Evolutionary conservation across 2,329 filamentous ascomycete genomes (phyloP).

Genomic region (Neofusicoccum sp.): DNA sequence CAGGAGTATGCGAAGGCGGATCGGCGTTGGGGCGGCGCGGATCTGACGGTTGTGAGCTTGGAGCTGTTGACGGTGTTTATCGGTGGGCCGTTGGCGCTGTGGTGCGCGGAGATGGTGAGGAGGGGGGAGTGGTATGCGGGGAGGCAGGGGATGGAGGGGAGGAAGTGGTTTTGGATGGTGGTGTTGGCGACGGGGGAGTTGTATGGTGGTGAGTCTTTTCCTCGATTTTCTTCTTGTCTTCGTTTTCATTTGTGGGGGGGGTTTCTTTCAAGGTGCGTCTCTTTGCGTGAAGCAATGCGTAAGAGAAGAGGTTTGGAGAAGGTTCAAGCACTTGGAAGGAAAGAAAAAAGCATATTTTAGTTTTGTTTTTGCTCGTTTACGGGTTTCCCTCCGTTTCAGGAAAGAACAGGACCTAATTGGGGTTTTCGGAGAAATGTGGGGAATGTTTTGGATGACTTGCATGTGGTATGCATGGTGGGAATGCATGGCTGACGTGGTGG

Average conservation of each 20-base stretch:
- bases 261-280: not conserved
- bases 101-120: constrained; percentile 54
- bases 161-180: constrained; percentile 53
- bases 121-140: constrained; percentile 29
- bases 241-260: not conserved
- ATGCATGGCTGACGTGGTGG: constrained; percentile 36
- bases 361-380: not conserved
- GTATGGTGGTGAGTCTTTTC: constrained; percentile 51
- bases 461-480: constrained; percentile 19
- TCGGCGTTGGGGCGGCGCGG: constrained; percentile 58
- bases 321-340: not conserved
- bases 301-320: not conserved
- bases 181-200: constrained; percentile 62
- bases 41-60: constrained; percentile 58
- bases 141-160: constrained; percentile 32
- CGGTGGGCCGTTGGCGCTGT: constrained; percentile 57
- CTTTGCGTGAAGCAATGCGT: not conserved
- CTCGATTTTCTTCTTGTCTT: not conserved
- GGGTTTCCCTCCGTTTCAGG: not conserved
- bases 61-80: constrained; percentile 62
- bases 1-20: constrained; percentile 67
- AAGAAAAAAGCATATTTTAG: not conserved
- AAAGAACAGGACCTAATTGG: constrained; percentile 19
- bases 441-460: constrained; percentile 23
- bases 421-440: constrained; percentile 20